Conservation (phyloP, 2,329 filamentous ascomycete genomes). For the Neonectria neomacrospora region DNA sequence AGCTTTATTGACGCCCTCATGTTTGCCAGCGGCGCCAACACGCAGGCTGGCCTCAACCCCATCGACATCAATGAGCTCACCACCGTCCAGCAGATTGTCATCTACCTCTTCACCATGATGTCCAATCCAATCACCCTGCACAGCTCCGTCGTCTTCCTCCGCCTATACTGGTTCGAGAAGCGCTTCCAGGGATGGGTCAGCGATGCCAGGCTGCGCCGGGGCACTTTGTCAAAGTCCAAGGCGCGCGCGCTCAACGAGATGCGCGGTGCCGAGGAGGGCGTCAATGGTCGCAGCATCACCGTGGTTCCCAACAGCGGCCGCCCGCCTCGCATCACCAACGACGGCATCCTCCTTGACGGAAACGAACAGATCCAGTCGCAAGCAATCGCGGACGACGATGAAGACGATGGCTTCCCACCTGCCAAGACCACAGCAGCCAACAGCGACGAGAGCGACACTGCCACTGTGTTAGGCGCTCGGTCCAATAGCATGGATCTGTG, state of each 20-base stretch:
- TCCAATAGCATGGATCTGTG: slow-evolving; percentile 41
- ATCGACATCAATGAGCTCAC: slow-evolving; percentile 73
- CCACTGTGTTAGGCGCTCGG: slow-evolving; percentile 44
- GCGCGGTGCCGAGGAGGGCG: slow-evolving; percentile 67
- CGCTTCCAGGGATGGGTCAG: slow-evolving; percentile 86
- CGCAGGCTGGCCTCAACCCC: slow-evolving; percentile 93
- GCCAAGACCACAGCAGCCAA: slow-evolving; percentile 36
- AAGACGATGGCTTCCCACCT: slow-evolving; percentile 46
- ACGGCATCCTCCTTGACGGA: slow-evolving; percentile 62
- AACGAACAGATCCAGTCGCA: slow-evolving; percentile 40
- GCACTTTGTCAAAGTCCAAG: slow-evolving; percentile 71
- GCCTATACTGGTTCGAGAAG: slow-evolving; percentile 98
- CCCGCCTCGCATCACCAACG: slow-evolving; percentile 68
- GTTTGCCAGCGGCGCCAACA: slow-evolving; percentile 85
- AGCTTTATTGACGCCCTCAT: slow-evolving; percentile 89
- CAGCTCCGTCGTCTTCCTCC: slow-evolving; percentile 87
- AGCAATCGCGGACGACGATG: slow-evolving; percentile 44
- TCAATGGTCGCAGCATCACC: slow-evolving; percentile 73
- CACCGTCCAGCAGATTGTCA: slow-evolving; percentile 77
- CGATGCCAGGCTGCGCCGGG: slow-evolving; percentile 75
- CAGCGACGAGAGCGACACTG: slow-evolving; percentile 54
- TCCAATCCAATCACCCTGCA: slow-evolving; percentile 88
- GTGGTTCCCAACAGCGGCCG: slow-evolving; percentile 70
- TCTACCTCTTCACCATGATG: slow-evolving; percentile 77
- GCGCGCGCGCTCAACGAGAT: slow-evolving; percentile 59